phyloP scores from a whole-genome alignment of 2,329 filamentous ascomycete species.

The Colletotrichum gloeosporioides region DNA sequence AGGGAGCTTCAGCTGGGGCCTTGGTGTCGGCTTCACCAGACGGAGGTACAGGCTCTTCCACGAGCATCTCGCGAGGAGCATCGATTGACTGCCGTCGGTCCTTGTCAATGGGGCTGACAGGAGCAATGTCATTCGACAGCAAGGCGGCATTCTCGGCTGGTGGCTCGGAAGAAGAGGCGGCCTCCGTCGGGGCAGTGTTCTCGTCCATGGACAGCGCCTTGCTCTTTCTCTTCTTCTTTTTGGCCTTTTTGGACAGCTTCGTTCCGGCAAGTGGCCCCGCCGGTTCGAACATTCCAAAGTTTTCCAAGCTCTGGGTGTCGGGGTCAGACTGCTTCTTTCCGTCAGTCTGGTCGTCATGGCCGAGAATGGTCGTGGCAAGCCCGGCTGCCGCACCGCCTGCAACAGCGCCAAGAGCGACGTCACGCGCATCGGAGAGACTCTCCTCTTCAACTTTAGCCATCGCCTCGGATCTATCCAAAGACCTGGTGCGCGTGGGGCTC shows the following conservation, averaged over 20 bases:
- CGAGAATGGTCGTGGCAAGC: not conserved
- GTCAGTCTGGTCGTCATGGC: not conserved
- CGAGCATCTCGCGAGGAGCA: not conserved
- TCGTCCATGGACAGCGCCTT: not conserved
- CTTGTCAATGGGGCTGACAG: not conserved
- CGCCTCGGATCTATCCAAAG: slow-evolving; percentile 11
- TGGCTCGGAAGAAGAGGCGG: not conserved
- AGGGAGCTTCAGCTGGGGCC: not conserved
- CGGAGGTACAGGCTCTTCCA: not conserved
- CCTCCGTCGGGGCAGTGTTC: not conserved
- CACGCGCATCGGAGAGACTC: not conserved
- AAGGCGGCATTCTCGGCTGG: not conserved
- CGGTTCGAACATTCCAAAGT: not conserved
- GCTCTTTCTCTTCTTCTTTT: slow-evolving; percentile 34
- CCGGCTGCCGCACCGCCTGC: not conserved
- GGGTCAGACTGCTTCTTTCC: not conserved
- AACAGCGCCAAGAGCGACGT: not conserved
- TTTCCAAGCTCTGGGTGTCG: not conserved
- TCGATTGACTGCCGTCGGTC: not conserved
- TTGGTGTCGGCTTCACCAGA: not conserved
- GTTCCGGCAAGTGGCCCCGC: not conserved
- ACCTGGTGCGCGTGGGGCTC: slow-evolving; percentile 30
- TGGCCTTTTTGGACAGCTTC: slow-evolving; percentile 34
- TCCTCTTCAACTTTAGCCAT: slow-evolving; percentile 32
- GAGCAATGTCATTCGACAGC: not conserved